Evolutionary conservation across 805 yeast species (phyloP).

Genomic region (Yamadazyma sp.): DNA sequence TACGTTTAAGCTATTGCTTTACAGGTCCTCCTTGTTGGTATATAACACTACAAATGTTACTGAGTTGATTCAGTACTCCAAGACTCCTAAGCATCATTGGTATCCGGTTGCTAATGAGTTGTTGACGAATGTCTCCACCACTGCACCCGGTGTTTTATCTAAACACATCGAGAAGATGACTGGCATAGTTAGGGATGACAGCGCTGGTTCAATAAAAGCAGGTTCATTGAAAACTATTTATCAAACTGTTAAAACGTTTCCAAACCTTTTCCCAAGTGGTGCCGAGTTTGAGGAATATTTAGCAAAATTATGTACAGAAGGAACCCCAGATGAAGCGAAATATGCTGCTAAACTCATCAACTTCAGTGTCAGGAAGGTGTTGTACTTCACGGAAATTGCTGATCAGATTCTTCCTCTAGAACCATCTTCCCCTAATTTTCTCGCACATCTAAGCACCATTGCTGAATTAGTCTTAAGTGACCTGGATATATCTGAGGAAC

Average conservation of each 20-base stretch:
- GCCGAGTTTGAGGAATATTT: constrained; percentile 46
- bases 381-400: constrained; percentile 39
- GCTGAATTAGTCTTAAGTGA: constrained; percentile 56
- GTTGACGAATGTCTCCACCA: constrained; percentile 56
- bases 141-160: constrained; percentile 64
- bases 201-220: constrained; percentile 19
- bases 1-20: constrained; percentile 57
- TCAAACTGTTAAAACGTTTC: constrained; percentile 54
- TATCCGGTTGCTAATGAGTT: constrained; percentile 48
- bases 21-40: constrained; percentile 58
- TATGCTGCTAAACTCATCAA: constrained; percentile 62
- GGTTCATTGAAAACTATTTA: constrained; percentile 58
- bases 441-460: constrained; percentile 58
- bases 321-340: constrained; percentile 61
- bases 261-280: constrained; percentile 47
- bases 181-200: constrained; percentile 27
- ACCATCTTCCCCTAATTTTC: constrained; percentile 35
- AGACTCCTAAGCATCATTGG: constrained; percentile 30
- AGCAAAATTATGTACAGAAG: constrained; percentile 46
- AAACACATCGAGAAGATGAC: constrained; percentile 55
- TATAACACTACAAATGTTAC: constrained; percentile 67
- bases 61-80: constrained; percentile 49
- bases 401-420: constrained; percentile 52
- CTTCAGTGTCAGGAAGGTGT: constrained; percentile 44
- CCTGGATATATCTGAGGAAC: constrained; percentile 49